Evolutionary conservation across 2,329 filamentous ascomycete species (phyloP), one percentile per base, ranked within the genome.

Genomic region (Nakataea oryzae): DNA sequence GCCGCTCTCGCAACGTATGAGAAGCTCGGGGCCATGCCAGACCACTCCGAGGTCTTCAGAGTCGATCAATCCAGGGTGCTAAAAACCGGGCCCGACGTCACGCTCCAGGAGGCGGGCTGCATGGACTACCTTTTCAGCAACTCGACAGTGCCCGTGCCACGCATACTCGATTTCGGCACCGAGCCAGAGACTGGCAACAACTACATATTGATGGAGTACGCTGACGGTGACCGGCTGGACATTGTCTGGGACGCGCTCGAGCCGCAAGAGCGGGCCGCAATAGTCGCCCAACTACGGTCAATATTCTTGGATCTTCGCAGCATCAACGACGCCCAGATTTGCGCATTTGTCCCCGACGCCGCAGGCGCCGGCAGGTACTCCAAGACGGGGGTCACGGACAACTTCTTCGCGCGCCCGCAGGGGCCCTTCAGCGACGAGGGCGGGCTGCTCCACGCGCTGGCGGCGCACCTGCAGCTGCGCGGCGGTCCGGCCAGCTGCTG

Each of bases 121-220:
- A 57, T 65, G 26, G 30, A 58, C 41, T 64, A 59, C n/a, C 47
- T 65, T 14, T 58, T 27, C 2, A 9, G 24, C 21, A 47, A 61
- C 54, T 63, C 62, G 1, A 56, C 57, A 1, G 60, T 65, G 24
- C 62, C 64, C 5, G 64, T 64, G 9, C 64, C 64, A 3, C 41
- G 55, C 9, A 57, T 64, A 7, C 55, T 56, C 12, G 50, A 61
- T 54, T 65, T 59, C 21, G 27, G 62, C 11, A 61, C 60, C 30
- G 54, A 57, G 1, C 61, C 55, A n/a, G 57, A 29, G 3, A 60
- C 50, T 2, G 54, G 55, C 54, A 17, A 27, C 17, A 41, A 26
- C 14, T 64, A 62, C 28, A 63, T 64, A 28, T 50, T 64, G 6
- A 65, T 64, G 62, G 61, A 63, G 11, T 54, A 59, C 8, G 24